Base-by-base conservation (phyloP, 768 basidiomycete species). In the Rhizopogon sp. region DNA sequence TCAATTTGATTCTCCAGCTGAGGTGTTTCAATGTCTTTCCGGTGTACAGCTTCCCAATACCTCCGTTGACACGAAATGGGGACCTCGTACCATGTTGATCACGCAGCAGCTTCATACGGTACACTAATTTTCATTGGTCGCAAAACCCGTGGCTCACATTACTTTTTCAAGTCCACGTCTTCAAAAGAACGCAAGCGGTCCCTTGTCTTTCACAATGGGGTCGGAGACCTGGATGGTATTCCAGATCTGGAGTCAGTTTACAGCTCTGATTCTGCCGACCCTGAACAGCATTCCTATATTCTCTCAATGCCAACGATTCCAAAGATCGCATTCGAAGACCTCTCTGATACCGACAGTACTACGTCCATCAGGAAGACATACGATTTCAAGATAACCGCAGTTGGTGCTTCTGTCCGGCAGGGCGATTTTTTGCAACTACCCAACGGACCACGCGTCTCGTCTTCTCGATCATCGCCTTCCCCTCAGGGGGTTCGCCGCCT, bases 241-340 rank as follows among this genome's bases (percentile, higher is more conserved):
- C 13, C 33, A 16, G 68, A 68, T 7, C 50, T 43, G n/a, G 55
- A 55, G 11, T 65, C 68, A 2, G 43, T 66, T 0, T 67, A 69
- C 11, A 63, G 63, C 46, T 56, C 43, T 56, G 60, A 62, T 43
- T 69, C 68, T 16, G 63, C 66, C 20, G 59, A 67, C 44, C 58
- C 62, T 20, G 63, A 66, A 5, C 54, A 52, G 1, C 63, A 67
- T 43, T 51, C 53, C 1, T 20, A 58, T 37, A 55, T 67, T 45
- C 59, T 67, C 46, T 65, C 67, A 4, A 69, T 65, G 53, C 66
- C 66, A 5, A 54, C 60, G 1, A 70, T 67, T n/a, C 66, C 66
- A 29, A 57, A 50, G 49, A 67, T 67, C 50, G 64, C 56, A 28
- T 63, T 67, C 3, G 58, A 67, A 25, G 22, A 17, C 22, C 11